phyloP scores from a whole-genome alignment of 768 basidiomycete species.

The Lactarius psammicola region DNA sequence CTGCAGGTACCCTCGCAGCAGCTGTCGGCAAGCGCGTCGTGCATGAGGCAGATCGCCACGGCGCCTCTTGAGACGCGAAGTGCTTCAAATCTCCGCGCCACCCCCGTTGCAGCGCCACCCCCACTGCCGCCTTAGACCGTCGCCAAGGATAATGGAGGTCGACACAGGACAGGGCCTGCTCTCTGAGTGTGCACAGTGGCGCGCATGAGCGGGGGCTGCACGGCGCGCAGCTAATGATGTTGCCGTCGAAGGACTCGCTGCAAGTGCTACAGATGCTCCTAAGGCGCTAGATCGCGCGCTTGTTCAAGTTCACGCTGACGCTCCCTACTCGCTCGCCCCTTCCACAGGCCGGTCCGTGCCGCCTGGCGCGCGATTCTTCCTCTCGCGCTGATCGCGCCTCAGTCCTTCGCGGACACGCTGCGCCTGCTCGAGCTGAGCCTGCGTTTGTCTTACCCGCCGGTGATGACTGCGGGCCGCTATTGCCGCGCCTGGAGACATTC shows the following conservation, averaged over 20 bases:
- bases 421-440: constrained; percentile 56
- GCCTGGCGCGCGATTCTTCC: constrained; percentile 22
- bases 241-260: constrained; percentile 24
- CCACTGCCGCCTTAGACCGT: constrained; percentile 34
- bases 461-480: constrained; percentile 39
- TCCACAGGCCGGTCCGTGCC: constrained; percentile 15
- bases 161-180: constrained; percentile 73
- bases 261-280: constrained; percentile 22
- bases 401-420: constrained; percentile 30
- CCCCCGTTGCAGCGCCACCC: constrained; percentile 8
- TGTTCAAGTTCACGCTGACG: constrained; percentile 20
- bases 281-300: constrained; percentile 18
- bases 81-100: constrained; percentile 29
- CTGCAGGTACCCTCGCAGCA: constrained; percentile 35
- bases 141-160: constrained; percentile 69
- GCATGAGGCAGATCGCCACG: constrained; percentile 61
- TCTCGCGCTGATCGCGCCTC: constrained; percentile 22
- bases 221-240: constrained; percentile 3
- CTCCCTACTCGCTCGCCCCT: too few relatives aligned
- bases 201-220: constrained; percentile 58
- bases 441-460: constrained; percentile 53
- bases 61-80: constrained; percentile 30
- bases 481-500: constrained; percentile 74
- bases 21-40: constrained; percentile 68
- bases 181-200: constrained; percentile 70